Conservation (phyloP, 164 flowering plant species). For the Platanus orientalis region DNA sequence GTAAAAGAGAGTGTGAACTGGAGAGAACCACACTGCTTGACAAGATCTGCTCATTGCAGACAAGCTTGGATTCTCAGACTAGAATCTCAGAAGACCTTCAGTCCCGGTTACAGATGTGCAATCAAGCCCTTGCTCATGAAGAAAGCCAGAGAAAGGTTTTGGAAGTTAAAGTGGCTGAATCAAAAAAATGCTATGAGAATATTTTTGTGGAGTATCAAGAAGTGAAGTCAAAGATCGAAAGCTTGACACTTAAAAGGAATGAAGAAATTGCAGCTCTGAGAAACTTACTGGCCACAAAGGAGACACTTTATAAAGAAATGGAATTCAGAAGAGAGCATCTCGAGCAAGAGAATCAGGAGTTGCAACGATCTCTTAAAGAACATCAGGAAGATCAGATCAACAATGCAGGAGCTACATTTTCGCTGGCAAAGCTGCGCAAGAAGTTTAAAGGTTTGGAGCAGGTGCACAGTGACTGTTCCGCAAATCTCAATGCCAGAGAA, state of each 20-base stretch:
- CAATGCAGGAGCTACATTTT: constrained; percentile 32
- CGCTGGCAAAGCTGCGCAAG: constrained; percentile 35
- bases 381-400: constrained; percentile 52
- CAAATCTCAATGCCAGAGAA: constrained; percentile 41
- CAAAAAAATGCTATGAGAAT: constrained; percentile 32
- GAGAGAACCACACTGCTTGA: constrained; percentile 32
- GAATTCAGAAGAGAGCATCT: constrained; percentile 33
- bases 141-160: constrained; percentile 41
- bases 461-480: constrained; percentile 44
- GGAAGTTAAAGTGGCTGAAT: constrained; percentile 36
- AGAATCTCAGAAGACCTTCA: constrained; percentile 29
- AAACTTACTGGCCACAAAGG: constrained; percentile 36
- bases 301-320: constrained; percentile 41
- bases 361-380: constrained; percentile 44
- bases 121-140: constrained; percentile 49
- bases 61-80: constrained; percentile 34
- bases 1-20: constrained; percentile 38
- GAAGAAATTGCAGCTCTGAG: constrained; percentile 47
- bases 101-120: constrained; percentile 34
- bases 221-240: constrained; percentile 33
- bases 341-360: constrained; percentile 54
- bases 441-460: constrained; percentile 48
- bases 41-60: constrained; percentile 28
- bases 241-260: constrained; percentile 34
- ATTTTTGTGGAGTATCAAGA: constrained; percentile 38